Evolutionary conservation across 352 stramenopile genomes (phyloP), one percentile per base, ranked within the genome.

Genomic region (Phytophthora hybrid): DNA sequence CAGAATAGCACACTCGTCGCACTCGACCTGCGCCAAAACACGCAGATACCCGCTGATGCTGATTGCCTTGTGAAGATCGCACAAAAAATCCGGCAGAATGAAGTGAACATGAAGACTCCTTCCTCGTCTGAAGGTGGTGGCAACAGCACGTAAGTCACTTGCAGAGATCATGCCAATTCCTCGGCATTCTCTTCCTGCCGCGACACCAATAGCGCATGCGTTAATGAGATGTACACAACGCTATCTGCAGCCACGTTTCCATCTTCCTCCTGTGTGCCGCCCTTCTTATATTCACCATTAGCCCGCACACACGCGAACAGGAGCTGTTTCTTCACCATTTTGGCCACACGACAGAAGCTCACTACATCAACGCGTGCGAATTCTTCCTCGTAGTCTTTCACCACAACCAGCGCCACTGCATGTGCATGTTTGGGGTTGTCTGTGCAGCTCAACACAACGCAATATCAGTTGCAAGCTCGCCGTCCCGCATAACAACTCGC

Each of bases 11-110:
- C 70, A 0, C 55, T 97, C 13, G 72, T 93, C 0, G 87, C 87
- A 9, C 66, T 97, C 6, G 91, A 97, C 51, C 65, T 96, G 46
- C 89, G 91, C 13, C 87, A 89, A 71, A 97, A 97, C 44, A 71
- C 60, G 37, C 79, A 92, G 26, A 93, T 95, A 44, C 77, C 85
- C 3, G 76, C 69, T 2, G 80, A 92, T 49, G 80, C 87, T 7
- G 74, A 85, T 16, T 89, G 83, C 29, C 69, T 93, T 2, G 68
- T 83, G n/a, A 79, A 88, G 46, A 91, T 94, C 37, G 84, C 87
- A 21, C 82, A 93, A 63, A 93, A 88, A 63, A 73, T 93, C 11
- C 82, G 87, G 37, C 84, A 85, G 57, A 95, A 95, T 63, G 89
- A 95, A 63, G 74, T 92, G 31, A 83, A 87, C 58, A 74, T 79